Evolutionary conservation across 164 flowering plant genomes (phyloP), one percentile per base, ranked within the genome.

Genomic region (Vitis cinerea): DNA sequence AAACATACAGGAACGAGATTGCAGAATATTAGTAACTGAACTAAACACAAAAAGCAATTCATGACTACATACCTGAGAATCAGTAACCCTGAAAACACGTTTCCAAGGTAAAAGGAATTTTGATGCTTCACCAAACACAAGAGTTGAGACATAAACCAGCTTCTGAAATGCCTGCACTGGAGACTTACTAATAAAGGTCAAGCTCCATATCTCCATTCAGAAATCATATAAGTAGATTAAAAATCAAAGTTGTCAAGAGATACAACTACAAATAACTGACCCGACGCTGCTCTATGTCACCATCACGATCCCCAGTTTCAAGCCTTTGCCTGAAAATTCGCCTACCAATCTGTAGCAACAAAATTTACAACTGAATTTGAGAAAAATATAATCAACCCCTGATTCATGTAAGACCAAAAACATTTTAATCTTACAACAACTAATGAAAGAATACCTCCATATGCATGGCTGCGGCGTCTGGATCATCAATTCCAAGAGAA

Each of bases 81-180:
- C 98, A 17, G 98, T 88, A 73, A 92, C 83, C 77, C 88, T 89
- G 78, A 96, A 96, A 66, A 96, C 87, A 61, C 99, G 97, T 76
- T 93, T 96, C 99, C 99, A 96, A 61, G 99, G 99, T 81, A 96
- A 80, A 80, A 96, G 97, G 76, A 96, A 96, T 10, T 88, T 70
- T 47, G 99, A 87, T 56, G 99, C 98, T 67, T 88, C 97, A 23
- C 99, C 98, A 83, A 96, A 96, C 30, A 96, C 97, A 73, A 92
- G 93, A 29, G 83, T 90, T 50, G 99, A 96, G 37, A 96, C 97
- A 82, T 96, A 96, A 47, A 96, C 86, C 72, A 96, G 79, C 90
- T 88, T 96, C 91, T 92, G 97, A 84, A 96, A 96, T 78, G 97
- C 98, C 99, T 96, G 98, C 95, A 88, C 89, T 85, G 85, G 85